Conservation (phyloP, 129 eudicot species). For the Kitagawia praeruptora region DNA sequence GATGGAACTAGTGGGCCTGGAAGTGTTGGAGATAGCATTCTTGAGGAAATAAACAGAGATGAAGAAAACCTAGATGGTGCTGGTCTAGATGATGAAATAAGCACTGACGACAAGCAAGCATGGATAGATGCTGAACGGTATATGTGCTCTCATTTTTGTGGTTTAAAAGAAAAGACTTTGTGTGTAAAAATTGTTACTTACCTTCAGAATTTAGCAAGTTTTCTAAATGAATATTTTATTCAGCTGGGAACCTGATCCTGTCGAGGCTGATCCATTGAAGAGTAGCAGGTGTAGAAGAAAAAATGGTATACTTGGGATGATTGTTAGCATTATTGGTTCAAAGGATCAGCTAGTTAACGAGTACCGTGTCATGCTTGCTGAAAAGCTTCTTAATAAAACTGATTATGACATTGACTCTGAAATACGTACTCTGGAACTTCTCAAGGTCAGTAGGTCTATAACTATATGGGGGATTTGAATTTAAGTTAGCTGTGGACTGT, state of each 20-base stretch:
- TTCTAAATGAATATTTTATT: slow-evolving; percentile 6
- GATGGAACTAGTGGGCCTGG: slow-evolving; percentile 93
- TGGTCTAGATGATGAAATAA: slow-evolving; percentile 66
- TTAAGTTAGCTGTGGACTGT: background rate
- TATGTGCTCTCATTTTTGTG: background rate
- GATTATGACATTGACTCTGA: slow-evolving; percentile 94
- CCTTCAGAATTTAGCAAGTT: slow-evolving; percentile 11
- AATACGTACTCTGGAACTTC: slow-evolving; percentile 90
- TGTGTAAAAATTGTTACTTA: background rate
- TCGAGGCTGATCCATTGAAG: slow-evolving; percentile 84
- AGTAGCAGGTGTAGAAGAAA: slow-evolving; percentile 73
- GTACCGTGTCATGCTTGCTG: slow-evolving; percentile 98
- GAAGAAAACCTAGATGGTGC: slow-evolving; percentile 83
- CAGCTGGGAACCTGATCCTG: slow-evolving; percentile 99
- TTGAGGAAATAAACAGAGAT: slow-evolving; percentile 95
- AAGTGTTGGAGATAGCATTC: slow-evolving; percentile 77
- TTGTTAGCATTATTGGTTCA: slow-evolving; percentile 91
- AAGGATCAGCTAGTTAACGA: slow-evolving; percentile 80
- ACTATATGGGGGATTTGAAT: background rate
- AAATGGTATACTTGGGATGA: slow-evolving; percentile 91
- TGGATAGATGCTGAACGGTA: slow-evolving; percentile 86
- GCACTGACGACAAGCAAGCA: slow-evolving; percentile 82
- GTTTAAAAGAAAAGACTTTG: background rate
- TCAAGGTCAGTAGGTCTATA: slow-evolving; percentile 48
- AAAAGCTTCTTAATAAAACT: slow-evolving; percentile 90